These are phyloP conservation scores for Candida insectorum DNA, from an alignment of 805 yeast species.

Conservation along the genomic window DNA sequence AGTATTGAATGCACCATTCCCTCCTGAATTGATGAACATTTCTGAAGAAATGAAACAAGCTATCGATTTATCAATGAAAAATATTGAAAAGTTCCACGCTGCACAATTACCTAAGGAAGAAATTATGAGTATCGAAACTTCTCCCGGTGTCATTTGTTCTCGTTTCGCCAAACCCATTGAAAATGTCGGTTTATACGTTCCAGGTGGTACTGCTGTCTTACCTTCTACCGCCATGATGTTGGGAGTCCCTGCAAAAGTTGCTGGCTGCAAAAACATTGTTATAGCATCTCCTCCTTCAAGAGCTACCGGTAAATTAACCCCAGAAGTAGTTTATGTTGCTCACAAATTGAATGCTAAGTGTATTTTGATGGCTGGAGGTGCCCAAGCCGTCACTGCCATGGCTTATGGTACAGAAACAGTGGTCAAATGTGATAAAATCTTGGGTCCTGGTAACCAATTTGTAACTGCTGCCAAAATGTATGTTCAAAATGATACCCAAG, in stretches of 20 bases:
- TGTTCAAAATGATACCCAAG: slow-evolving; percentile 92
- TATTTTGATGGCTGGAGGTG: slow-evolving; percentile 97
- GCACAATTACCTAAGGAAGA: slow-evolving; percentile 79
- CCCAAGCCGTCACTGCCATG: slow-evolving; percentile 98
- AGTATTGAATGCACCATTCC: slow-evolving; percentile 84
- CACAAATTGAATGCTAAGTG: slow-evolving; percentile 89
- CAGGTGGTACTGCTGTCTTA: slow-evolving; percentile 98
- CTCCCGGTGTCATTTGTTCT: slow-evolving; percentile 91
- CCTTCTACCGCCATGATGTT: slow-evolving; percentile 98
- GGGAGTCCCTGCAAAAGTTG: slow-evolving; percentile 98
- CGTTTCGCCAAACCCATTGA: slow-evolving; percentile 95
- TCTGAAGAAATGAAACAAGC: slow-evolving; percentile 75
- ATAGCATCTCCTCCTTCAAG: slow-evolving; percentile 93
- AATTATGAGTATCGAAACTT: slow-evolving; percentile 80
- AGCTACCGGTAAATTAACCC: slow-evolving; percentile 86
- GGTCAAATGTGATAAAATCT: slow-evolving; percentile 91
- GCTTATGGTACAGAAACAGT: slow-evolving; percentile 95
- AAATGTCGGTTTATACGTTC: slow-evolving; percentile 91
- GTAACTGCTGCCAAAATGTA: slow-evolving; percentile 99
- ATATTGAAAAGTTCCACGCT: slow-evolving; percentile 86
- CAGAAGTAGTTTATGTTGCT: slow-evolving; percentile 97
- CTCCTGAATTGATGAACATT: slow-evolving; percentile 68
- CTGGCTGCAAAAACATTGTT: slow-evolving; percentile 89
- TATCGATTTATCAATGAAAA: slow-evolving; percentile 83
- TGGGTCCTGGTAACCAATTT: slow-evolving; percentile 99